Conservation (phyloP, 2,329 filamentous ascomycete genomes). For the Neofusicoccum cordaticola region DNA sequence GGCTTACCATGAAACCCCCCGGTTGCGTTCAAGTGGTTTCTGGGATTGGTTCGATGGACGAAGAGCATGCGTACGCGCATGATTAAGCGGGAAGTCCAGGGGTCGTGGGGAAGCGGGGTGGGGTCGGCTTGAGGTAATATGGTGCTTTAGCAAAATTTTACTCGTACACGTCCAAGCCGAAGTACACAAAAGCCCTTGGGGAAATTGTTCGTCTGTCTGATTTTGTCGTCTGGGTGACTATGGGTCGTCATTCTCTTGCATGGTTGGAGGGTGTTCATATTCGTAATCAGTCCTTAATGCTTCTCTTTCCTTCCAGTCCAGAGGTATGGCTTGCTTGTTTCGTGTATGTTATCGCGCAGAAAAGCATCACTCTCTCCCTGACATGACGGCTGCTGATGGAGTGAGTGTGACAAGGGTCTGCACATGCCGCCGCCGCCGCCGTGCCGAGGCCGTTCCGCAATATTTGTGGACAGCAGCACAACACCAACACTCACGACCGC, state of each 20-base stretch:
- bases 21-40: constrained; percentile 1
- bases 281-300: constrained; percentile 9
- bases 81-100: neutral
- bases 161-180: constrained; percentile 7
- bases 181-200: constrained; percentile 11
- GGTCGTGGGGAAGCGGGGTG: constrained; percentile 10
- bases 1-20: constrained; percentile 1
- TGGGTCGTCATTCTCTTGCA: constrained; percentile 2
- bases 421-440: neutral
- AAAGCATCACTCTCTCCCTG: constrained; percentile 11
- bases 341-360: constrained; percentile 7
- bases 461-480: neutral
- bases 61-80: constrained; percentile 9
- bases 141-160: constrained; percentile 16
- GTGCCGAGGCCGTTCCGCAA: neutral
- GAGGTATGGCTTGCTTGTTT: constrained; percentile 1
- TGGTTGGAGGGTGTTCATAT: neutral
- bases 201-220: neutral
- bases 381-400: neutral
- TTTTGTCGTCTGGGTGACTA: neutral
- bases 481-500: neutral
- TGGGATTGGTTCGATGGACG: neutral
- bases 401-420: constrained; percentile 6
- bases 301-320: neutral
- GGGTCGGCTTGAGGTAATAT: constrained; percentile 9